Evolutionary conservation across 192 early-diverging fungal species (phyloP), one percentile per base, ranked within the genome.

Genomic region (Jimgerdemannia lactiflua): DNA sequence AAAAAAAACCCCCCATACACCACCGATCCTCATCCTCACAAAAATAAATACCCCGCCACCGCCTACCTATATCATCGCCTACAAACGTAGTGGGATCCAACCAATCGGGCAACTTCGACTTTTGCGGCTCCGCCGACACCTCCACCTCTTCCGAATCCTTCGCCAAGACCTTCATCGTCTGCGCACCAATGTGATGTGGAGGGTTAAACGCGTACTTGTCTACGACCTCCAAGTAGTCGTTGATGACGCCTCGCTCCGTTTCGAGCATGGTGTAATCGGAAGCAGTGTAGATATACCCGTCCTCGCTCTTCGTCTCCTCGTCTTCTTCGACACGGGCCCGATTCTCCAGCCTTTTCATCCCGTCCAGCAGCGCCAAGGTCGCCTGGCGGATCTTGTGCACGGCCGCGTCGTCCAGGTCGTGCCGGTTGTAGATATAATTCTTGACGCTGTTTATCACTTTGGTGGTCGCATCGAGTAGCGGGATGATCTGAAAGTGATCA

Each of bases 381-480:
- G 82, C 76, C 3, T 81, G 79, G 49, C 88, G 76, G 68, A 88
- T 79, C 64, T 80, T 76, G 9, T 65, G 68, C 18, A 88, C 8
- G 14, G 86, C 77, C 19, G 65, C 71, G 8, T 77, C 44, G 42
- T 85, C 69, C 41, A 89, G 65, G 73, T 82, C 79, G 17, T 83
- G 85, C 0, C 85, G 80, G 74, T 87, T 72, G 71, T 86, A 74
- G 9, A 84, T 81, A 76, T 89, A 89, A 40, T 83, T 86, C 66
- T 85, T 83, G 19, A 89, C 83, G 6, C 85, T 82, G 20, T 83
- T 75, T 3, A 89, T 71, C 66, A 83, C 81, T 71, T 86, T 88
- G 40, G 88, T 89, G 2, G 84, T 83, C 4, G 85, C 79, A 18
- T 85, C 77, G 1, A 89, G 72, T 18, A 87, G 72, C 4, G 82